phyloP scores from a whole-genome alignment of 495 filamentous ascomycete genomes.

The Pyrenopolyporus hunteri region DNA sequence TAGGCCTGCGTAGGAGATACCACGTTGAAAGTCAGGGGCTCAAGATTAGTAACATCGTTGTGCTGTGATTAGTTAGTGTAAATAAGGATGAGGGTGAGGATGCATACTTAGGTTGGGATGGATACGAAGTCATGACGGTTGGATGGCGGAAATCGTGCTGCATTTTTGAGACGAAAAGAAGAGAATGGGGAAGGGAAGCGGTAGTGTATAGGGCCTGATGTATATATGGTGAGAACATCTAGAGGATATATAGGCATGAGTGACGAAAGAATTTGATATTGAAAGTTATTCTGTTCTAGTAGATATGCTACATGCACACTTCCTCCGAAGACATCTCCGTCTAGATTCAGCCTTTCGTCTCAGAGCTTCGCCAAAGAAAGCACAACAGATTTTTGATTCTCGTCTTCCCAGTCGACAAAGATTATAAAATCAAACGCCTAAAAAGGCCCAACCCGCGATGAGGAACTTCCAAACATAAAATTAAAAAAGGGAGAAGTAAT shows the following conservation, averaged over 20 bases:
- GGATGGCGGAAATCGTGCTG: background rate
- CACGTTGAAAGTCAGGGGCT: constrained; percentile 81
- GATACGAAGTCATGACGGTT: constrained; percentile 1
- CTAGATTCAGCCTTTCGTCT: no score
- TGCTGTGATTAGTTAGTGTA: constrained; percentile 54
- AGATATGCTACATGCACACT: no score
- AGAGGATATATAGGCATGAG: background rate
- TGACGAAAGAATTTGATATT: background rate
- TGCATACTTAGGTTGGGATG: constrained; percentile 12
- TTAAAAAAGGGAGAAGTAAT: background rate
- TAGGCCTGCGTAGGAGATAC: constrained; percentile 80
- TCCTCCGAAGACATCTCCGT: no score
- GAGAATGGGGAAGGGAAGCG: constrained; percentile 11
- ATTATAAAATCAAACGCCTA: no score
- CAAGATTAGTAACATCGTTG: constrained; percentile 77
- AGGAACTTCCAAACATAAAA: no score
- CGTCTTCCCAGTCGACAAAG: no score
- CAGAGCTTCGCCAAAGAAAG: no score
- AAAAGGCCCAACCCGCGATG: no score
- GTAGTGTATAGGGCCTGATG: constrained; percentile 2
- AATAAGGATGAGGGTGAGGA: background rate
- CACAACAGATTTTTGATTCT: no score
- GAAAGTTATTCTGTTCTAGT: no score
- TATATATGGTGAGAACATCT: background rate
- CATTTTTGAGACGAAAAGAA: background rate